phyloP scores from a whole-genome alignment of 140 eudicot species.

The Artemisia princeps region DNA sequence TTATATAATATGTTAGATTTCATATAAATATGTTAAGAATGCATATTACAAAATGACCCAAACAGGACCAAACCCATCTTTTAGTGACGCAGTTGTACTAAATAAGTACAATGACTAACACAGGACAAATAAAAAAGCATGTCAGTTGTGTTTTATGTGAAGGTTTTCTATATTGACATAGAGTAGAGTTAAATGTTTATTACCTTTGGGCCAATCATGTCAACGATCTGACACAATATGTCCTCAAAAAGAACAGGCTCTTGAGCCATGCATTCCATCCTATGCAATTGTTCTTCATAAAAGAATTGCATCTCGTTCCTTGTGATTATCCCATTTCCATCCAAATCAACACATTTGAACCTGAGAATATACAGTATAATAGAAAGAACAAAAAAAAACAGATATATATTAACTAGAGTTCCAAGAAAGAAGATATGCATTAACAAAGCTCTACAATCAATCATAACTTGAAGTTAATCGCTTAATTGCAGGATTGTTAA shows the following conservation, averaged over 20 bases:
- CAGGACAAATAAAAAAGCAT: too few relatives aligned
- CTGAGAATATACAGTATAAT: conserved; percentile 28
- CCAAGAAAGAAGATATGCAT: neutral
- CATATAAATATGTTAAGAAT: too few relatives aligned
- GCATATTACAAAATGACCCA: too few relatives aligned
- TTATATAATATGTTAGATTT: too few relatives aligned
- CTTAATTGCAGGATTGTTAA: too few relatives aligned
- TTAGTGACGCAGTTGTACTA: too few relatives aligned
- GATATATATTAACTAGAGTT: neutral
- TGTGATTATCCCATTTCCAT: conserved; percentile 76
- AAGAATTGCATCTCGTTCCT: conserved; percentile 90
- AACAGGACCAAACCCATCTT: too few relatives aligned
- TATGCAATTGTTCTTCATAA: conserved; percentile 92
- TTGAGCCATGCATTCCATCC: conserved; percentile 99
- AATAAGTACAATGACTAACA: too few relatives aligned
- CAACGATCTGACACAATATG: conserved; percentile 89
- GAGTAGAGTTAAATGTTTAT: neutral
- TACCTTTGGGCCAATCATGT: conserved; percentile 95
- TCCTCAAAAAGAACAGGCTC: conserved; percentile 94
- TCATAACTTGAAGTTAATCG: too few relatives aligned
- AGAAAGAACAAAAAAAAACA: neutral
- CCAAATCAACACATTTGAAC: conserved; percentile 97
- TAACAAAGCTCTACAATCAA: too few relatives aligned
- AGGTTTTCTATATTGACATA: too few relatives aligned
- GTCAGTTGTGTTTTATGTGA: too few relatives aligned